phyloP scores from a whole-genome alignment of 2,329 filamentous ascomycete genomes.

The Exophiala aquamarina region DNA sequence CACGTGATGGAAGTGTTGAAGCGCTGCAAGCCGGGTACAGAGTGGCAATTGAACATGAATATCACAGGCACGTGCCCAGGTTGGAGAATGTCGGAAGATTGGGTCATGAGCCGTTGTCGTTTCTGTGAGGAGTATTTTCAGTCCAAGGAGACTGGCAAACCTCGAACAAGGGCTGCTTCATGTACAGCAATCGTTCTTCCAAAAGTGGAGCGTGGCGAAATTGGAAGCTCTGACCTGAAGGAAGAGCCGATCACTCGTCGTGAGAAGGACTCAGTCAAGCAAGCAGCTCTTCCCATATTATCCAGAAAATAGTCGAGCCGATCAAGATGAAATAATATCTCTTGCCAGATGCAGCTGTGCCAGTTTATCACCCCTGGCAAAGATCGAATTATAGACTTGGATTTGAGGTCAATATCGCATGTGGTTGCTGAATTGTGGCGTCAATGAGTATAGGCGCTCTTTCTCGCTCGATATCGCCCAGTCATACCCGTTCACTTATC shows the following conservation, averaged over 20 bases:
- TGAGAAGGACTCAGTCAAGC: slow-evolving; percentile 1
- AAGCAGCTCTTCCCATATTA: background rate
- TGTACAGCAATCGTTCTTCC: background rate
- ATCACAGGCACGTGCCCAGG: slow-evolving; percentile 11
- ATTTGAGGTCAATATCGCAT: no score
- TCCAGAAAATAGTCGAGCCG: no score
- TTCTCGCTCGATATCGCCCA: background rate
- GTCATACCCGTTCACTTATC: slow-evolving; percentile 60
- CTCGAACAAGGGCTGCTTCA: background rate
- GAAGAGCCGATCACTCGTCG: background rate
- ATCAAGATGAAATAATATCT: background rate
- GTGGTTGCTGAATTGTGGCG: no score
- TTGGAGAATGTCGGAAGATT: slow-evolving; percentile 12
- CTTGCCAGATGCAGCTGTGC: no score
- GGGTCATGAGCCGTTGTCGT: slow-evolving; percentile 19
- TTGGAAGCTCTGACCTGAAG: background rate
- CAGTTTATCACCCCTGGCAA: no score
- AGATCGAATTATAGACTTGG: no score
- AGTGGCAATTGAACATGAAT: slow-evolving; percentile 16
- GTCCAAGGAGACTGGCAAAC: background rate
- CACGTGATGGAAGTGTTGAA: slow-evolving; percentile 11
- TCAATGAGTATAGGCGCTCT: no score
- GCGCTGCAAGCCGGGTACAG: slow-evolving; percentile 15
- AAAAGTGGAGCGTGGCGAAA: background rate
- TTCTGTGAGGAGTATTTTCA: slow-evolving; percentile 18